Percentiles rank a stretch among this genome's conserved stretches.
Evolutionary conservation across 1,284 basidiomycete genomes (phyloP).

Genomic region (Somion occarium): DNA sequence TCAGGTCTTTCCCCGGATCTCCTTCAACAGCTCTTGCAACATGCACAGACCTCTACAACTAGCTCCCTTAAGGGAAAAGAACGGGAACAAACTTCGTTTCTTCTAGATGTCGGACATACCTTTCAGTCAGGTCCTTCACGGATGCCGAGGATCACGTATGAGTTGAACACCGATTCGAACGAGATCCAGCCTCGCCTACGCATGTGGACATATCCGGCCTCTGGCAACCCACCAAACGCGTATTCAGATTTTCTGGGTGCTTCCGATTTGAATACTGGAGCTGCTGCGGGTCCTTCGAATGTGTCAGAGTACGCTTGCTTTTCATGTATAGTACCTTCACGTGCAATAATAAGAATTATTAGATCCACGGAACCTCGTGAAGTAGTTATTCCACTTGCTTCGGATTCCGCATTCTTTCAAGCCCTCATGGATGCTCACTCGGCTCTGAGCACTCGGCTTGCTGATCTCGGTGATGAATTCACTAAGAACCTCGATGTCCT

Average conservation of each 20-base stretch:
- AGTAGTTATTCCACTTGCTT: constrained; percentile 76
- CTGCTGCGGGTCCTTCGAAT: neutral
- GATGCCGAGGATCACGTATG: constrained; percentile 7
- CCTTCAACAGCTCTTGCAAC: constrained; percentile 41
- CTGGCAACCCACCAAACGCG: neutral
- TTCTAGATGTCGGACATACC: constrained; percentile 4
- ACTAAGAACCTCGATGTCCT: constrained; percentile 56
- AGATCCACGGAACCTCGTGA: constrained; percentile 34
- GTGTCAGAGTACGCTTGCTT: neutral
- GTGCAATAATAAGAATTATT: neutral
- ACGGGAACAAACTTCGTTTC: constrained; percentile 17
- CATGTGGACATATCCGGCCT: neutral
- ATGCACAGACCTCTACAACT: constrained; percentile 10
- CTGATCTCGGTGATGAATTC: constrained; percentile 62
- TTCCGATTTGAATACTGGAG: too few species aligned
- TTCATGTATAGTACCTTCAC: neutral
- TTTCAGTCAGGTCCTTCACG: constrained; percentile 7
- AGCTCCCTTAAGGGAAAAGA: constrained; percentile 20
- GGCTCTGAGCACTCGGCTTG: constrained; percentile 64
- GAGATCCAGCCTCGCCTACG: constrained; percentile 7
- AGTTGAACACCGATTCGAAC: constrained; percentile 7
- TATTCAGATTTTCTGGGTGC: neutral
- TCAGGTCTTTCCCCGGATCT: constrained; percentile 38
- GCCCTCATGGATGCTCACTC: constrained; percentile 71
- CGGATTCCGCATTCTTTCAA: constrained; percentile 82